These are phyloP conservation scores for Populus hybrid DNA, from an alignment of 441 rosid species.

Conservation along the genomic window DNA sequence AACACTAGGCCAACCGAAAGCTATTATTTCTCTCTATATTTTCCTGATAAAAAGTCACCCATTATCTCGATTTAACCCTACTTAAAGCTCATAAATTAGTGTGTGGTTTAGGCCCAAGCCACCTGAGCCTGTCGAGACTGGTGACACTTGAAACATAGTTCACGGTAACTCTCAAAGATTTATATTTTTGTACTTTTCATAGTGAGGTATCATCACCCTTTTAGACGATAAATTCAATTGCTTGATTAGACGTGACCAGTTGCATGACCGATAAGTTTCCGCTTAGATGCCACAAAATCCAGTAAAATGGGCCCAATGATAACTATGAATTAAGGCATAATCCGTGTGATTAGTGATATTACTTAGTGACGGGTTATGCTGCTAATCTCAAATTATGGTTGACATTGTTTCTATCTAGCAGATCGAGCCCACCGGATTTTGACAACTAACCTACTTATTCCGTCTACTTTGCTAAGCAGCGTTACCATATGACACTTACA, in stretches of 20 bases:
- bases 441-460: constrained; percentile 33
- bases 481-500: no score
- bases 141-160: constrained; percentile 1
- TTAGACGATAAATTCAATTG: neutral
- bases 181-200: constrained; percentile 2
- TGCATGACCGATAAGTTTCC: constrained; percentile 5
- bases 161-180: constrained; percentile 12
- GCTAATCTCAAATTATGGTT: constrained; percentile 14
- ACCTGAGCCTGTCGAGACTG: neutral
- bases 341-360: neutral
- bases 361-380: constrained; percentile 1
- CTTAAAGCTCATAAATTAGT: neutral
- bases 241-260: constrained; percentile 16
- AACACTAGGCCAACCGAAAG: neutral
- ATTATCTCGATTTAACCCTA: neutral
- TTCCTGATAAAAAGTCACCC: constrained; percentile 8
- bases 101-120: neutral
- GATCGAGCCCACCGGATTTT: constrained; percentile 25
- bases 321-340: neutral
- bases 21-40: neutral
- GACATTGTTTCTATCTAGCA: constrained; percentile 18
- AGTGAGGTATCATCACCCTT: constrained; percentile 19
- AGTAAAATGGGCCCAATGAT: constrained; percentile 21
- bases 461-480: constrained; percentile 1
- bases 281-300: neutral